Evolutionary conservation across 75 land plant species (phyloP), one percentile per base, ranked within the genome.

Genomic region (Ceratopteris richardii): DNA sequence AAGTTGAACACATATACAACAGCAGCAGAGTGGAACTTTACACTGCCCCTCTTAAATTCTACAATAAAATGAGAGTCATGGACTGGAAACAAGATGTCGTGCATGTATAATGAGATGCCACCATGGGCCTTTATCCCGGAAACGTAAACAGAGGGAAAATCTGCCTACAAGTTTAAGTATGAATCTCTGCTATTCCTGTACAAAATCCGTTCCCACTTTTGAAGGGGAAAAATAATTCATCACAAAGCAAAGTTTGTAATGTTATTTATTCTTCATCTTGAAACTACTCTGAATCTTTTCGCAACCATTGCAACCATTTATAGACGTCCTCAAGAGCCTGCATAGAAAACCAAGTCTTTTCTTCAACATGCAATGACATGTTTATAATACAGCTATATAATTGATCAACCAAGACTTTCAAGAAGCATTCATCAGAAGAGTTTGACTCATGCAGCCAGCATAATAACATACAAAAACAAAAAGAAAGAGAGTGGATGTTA

Each of bases 311-410:
- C 21, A 70, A 56, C 73, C 73, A 70, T 28, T 50, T 70, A 37
- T 29, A 29, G 31, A 64, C 67, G 31, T 64, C 73, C 60, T 61
- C 42, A 44, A 70, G 67, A 1, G 73, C 73, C 73, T 69, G 58
- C 59, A 33, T 66, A 27, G 13, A 50, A 30, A 54, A 37, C 27
- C 22, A 18, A 29, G 29, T 24, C 10, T 6, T 19, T 16, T 5
- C 10, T 16, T 2, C 44, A 29, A 11, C 25, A 44, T 11, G 18
- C 3, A 11, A 24, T 26, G 3, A 5, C 61, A 59, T 36, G 36
- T n/a, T n/a, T n/a, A n/a, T n/a, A n/a, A 59, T 7, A 31, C 46
- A 16, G 52, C 9, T 36, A 46, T 36, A n/a, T 5, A 36, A 11
- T 19, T 10, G 13, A 37, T 3, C 3, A 18, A 5, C 5, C 9